Conservation (phyloP, 1,139 yeast species). For the Saccharomyces hybrid region DNA sequence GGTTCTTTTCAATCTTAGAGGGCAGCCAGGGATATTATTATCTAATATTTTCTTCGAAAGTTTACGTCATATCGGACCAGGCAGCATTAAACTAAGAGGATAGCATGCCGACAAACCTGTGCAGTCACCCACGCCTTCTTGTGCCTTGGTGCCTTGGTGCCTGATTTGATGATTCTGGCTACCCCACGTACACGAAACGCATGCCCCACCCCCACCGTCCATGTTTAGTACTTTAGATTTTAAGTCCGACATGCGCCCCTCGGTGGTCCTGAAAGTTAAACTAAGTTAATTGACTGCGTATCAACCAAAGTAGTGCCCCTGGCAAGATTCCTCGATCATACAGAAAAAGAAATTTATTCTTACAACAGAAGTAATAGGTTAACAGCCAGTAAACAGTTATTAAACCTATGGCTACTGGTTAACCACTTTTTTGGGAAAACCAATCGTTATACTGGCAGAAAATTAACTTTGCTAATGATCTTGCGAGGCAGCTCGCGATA, state of each 20-base stretch:
- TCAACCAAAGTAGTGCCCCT: no score
- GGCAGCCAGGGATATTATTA: not conserved
- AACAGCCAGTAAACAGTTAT: no score
- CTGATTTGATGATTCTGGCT: not conserved
- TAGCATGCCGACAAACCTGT: not conserved
- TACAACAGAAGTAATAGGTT: no score
- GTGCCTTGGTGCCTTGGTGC: not conserved
- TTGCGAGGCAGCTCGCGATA: no score
- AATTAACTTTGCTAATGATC: no score
- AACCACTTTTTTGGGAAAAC: no score
- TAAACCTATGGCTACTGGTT: no score
- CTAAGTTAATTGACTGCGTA: not conserved
- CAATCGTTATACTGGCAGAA: no score
- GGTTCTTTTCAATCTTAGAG: not conserved
- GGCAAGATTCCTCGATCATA: no score
- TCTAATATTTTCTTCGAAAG: not conserved
- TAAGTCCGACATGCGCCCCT: not conserved
- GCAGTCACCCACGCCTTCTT: not conserved
- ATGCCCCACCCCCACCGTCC: not conserved
- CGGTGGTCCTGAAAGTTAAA: not conserved
- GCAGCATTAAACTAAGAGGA: not conserved
- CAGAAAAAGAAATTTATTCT: no score
- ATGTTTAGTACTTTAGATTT: not conserved
- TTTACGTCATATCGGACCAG: not conserved
- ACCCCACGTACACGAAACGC: not conserved